phyloP scores from a whole-genome alignment of 352 stramenopile genomes.

The Phytophthora sp. region DNA sequence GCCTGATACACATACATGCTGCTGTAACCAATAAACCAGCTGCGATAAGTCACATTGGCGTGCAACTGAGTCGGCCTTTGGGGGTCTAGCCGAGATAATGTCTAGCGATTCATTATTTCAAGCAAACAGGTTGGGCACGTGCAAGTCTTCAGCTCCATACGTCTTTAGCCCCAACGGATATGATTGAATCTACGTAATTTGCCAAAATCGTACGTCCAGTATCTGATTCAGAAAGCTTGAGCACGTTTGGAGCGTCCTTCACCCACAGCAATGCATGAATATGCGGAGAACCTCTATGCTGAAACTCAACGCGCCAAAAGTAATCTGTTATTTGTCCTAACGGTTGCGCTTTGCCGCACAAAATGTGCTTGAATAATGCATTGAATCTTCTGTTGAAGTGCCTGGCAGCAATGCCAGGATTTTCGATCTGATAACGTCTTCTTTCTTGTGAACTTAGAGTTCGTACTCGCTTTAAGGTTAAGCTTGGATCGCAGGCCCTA shows the following conservation, averaged over 20 bases:
- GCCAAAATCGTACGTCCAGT: neutral
- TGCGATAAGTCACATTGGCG: neutral
- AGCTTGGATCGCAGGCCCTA: conserved; percentile 3
- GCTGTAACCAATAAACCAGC: neutral
- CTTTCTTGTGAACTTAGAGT: neutral
- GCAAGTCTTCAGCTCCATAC: neutral
- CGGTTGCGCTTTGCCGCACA: neutral
- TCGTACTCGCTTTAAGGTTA: neutral
- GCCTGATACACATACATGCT: conserved; percentile 4
- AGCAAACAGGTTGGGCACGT: neutral
- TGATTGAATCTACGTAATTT: neutral
- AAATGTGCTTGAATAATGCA: conserved; percentile 18
- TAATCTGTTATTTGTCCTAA: conserved; percentile 18
- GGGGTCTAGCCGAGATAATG: too few relatives aligned
- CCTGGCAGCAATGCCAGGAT: conserved; percentile 19
- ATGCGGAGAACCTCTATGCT: conserved; percentile 25
- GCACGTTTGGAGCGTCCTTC: conserved; percentile 14
- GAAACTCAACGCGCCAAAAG: conserved; percentile 36
- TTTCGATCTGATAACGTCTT: conserved; percentile 6
- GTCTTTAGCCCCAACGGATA: neutral
- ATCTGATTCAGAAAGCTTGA: conserved; percentile 8
- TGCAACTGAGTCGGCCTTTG: too few relatives aligned
- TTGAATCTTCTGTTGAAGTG: conserved; percentile 31
- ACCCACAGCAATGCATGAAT: conserved; percentile 30
- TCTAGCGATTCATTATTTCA: neutral